Evolutionary conservation across 2,329 filamentous ascomycete genomes (phyloP).

Genomic region (Nothopassalora personata): DNA sequence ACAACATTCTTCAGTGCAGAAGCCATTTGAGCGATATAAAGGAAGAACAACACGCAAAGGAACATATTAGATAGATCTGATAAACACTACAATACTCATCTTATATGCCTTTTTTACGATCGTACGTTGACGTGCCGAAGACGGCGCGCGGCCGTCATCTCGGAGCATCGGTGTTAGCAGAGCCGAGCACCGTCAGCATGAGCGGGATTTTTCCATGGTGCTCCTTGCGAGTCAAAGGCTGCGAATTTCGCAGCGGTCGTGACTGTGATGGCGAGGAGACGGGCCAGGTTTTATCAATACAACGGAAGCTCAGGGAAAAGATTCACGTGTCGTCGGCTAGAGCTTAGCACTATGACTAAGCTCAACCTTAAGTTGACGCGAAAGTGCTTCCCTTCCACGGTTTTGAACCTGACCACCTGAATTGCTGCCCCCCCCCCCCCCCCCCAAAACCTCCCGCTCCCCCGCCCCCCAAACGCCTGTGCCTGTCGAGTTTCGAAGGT

Average conservation of each 20-base stretch:
- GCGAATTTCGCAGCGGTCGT: neutral
- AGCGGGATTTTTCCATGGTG: neutral
- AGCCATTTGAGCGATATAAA: neutral
- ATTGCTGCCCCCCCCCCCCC: too few relatives aligned
- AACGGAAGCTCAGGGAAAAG: neutral
- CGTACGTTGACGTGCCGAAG: neutral
- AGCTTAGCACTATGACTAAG: neutral
- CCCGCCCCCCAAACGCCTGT: too few relatives aligned
- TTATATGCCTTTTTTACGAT: neutral
- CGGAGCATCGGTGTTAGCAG: neutral
- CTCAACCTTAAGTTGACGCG: neutral
- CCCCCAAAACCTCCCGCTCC: too few relatives aligned
- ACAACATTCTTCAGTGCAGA: conserved; percentile 18
- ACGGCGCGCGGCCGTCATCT: neutral
- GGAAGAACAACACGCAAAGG: neutral
- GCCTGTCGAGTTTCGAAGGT: neutral
- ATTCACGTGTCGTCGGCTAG: neutral
- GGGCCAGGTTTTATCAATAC: neutral
- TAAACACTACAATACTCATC: neutral
- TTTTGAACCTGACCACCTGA: neutral
- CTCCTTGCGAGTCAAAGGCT: neutral
- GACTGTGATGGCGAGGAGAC: neutral
- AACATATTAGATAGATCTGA: neutral
- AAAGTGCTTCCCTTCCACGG: neutral
- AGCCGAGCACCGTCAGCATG: neutral